Evolutionary conservation across 139 green algal species (phyloP).

Genomic region (Gonium pectorale): DNA sequence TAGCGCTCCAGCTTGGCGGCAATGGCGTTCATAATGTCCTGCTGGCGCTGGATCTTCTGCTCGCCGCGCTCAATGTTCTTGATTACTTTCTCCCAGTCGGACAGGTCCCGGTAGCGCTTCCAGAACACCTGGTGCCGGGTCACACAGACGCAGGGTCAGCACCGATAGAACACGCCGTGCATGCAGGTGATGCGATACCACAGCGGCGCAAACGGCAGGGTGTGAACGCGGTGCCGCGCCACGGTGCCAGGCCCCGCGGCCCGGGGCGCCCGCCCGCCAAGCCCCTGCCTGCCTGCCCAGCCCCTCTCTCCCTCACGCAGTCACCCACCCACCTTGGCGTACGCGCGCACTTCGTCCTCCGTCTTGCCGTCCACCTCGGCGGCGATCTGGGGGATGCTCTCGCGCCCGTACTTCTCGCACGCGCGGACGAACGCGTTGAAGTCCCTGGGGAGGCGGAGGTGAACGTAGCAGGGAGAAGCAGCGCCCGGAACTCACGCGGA

Average conservation of each 20-base stretch:
- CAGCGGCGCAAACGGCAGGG: too few species aligned
- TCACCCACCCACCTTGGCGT: slow-evolving; percentile 55
- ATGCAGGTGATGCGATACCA: too few species aligned
- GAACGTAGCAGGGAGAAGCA: too few species aligned
- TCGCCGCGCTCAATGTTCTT: slow-evolving; percentile 97
- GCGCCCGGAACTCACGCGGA: too few species aligned
- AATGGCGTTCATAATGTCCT: slow-evolving; percentile 93
- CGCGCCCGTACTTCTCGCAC: slow-evolving; percentile 92
- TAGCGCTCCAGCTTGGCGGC: slow-evolving; percentile 93
- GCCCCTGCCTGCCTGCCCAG: neutral
- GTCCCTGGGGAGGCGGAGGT: slow-evolving; percentile 67
- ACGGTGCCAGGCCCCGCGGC: too few species aligned
- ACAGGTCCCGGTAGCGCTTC: slow-evolving; percentile 81
- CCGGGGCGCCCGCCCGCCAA: too few species aligned
- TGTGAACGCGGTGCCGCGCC: too few species aligned
- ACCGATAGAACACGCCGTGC: too few species aligned
- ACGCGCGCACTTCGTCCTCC: slow-evolving; percentile 85
- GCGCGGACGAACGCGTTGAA: slow-evolving; percentile 95
- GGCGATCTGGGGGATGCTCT: slow-evolving; percentile 82
- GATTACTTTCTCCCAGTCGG: slow-evolving; percentile 89
- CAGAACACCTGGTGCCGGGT: slow-evolving; percentile 82
- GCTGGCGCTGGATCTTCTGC: slow-evolving; percentile 89
- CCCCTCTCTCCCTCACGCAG: too few species aligned
- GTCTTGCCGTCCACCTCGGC: slow-evolving; percentile 95
- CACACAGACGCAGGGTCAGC: too few species aligned